A percentile compares a stretch with the other conserved stretches of the same genome.
Conservation (phyloP, 2,329 filamentous ascomycete species). For the Fusarium verticillioides region DNA sequence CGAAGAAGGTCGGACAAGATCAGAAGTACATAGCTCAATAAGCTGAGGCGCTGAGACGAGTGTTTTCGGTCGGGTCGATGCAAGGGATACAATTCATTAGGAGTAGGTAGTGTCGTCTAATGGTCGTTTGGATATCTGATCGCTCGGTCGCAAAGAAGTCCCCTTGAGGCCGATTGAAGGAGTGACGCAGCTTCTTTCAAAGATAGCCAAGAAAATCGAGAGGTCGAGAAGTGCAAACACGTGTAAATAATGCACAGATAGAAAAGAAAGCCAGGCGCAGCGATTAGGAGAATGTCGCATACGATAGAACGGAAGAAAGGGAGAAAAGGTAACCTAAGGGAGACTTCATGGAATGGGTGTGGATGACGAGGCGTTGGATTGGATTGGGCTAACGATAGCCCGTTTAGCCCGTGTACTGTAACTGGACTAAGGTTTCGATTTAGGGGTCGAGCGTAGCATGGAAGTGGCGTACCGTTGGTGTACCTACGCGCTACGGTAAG, state of each 20-base stretch:
- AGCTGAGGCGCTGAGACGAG: not conserved
- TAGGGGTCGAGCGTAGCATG: slow-evolving; percentile 19
- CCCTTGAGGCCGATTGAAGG: slow-evolving; percentile 37
- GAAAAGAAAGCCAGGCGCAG: slow-evolving; percentile 16
- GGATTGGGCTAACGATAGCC: slow-evolving; percentile 4
- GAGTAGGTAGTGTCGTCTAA: slow-evolving; percentile 1
- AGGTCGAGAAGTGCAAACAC: slow-evolving; percentile 7
- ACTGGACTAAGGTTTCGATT: slow-evolving; percentile 24
- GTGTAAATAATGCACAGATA: slow-evolving; percentile 8
- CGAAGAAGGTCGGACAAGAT: slow-evolving; percentile 15
- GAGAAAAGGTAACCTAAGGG: slow-evolving; percentile 24
- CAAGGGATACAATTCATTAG: slow-evolving; percentile 24
- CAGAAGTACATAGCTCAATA: slow-evolving; percentile 35
- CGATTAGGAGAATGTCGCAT: slow-evolving; percentile 25
- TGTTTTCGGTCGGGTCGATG: slow-evolving; percentile 10
- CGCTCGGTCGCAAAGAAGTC: slow-evolving; percentile 11
- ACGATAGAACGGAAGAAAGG: slow-evolving; percentile 18
- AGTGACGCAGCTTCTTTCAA: slow-evolving; percentile 52
- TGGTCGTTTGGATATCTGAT: slow-evolving; percentile 6
- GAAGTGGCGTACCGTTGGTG: slow-evolving; percentile 23
- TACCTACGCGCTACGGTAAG: not conserved
- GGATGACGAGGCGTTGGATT: slow-evolving; percentile 30
- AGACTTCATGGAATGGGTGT: slow-evolving; percentile 33
- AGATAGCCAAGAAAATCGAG: slow-evolving; percentile 45
- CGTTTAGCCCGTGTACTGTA: slow-evolving; percentile 1